phyloP scores from a whole-genome alignment of 352 stramenopile genomes.

The Phytophthora sansomeana region DNA sequence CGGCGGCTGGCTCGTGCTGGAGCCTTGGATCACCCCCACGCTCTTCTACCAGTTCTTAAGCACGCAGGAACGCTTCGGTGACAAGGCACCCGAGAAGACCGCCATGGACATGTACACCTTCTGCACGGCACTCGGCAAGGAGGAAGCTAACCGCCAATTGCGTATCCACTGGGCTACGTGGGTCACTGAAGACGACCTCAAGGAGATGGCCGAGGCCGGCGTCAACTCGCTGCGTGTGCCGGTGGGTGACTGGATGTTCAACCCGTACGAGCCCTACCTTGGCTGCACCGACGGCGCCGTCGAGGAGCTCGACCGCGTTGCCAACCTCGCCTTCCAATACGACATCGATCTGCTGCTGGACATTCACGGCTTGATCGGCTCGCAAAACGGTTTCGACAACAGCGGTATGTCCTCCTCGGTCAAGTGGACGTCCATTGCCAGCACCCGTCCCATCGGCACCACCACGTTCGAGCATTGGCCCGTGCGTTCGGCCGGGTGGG shows the following conservation, averaged over 20 bases:
- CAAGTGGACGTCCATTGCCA: constrained; percentile 89
- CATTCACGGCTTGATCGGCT: constrained; percentile 92
- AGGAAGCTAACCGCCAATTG: constrained; percentile 95
- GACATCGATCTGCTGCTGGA: constrained; percentile 93
- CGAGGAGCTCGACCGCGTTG: constrained; percentile 90
- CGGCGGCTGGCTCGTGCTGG: constrained; percentile 95
- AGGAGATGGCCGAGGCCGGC: constrained; percentile 79
- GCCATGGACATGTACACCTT: constrained; percentile 95
- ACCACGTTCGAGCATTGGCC: constrained; percentile 95
- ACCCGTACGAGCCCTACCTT: constrained; percentile 93
- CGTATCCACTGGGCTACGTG: constrained; percentile 94
- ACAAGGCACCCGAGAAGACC: constrained; percentile 83
- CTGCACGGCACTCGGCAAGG: constrained; percentile 79
- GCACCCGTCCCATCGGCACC: constrained; percentile 76
- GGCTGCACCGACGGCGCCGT: constrained; percentile 93
- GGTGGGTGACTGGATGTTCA: constrained; percentile 96
- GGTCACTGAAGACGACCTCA: constrained; percentile 94
- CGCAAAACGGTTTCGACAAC: constrained; percentile 97
- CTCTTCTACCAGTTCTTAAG: constrained; percentile 97
- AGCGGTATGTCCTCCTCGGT: constrained; percentile 88
- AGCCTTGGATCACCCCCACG: constrained; percentile 96
- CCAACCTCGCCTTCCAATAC: constrained; percentile 89
- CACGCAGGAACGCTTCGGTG: constrained; percentile 71
- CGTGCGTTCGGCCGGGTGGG: constrained; percentile 91
- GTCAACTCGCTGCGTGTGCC: constrained; percentile 90